These are phyloP conservation scores for Colletotrichum sp. DNA, from an alignment of 2,329 filamentous ascomycete genomes.

Conservation along the genomic window DNA sequence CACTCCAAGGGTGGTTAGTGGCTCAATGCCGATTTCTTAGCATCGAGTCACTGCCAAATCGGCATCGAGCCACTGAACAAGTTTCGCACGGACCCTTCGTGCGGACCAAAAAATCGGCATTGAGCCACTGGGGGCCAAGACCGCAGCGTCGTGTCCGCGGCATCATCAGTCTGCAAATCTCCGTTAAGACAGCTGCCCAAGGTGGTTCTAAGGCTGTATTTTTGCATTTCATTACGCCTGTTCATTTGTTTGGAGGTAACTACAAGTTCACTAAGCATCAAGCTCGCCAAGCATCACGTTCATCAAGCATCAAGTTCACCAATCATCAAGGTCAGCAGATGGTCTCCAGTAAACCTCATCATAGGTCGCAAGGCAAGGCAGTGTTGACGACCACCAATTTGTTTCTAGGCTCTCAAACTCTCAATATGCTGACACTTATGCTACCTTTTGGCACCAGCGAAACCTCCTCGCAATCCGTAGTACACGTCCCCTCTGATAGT, in stretches of 20 bases:
- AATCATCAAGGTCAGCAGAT: background rate
- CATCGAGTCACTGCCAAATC: too few relatives aligned
- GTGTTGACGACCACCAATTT: rapidly evolving
- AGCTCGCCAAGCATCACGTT: background rate
- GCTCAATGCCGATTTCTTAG: background rate
- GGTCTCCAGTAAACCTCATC: background rate
- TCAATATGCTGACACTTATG: background rate
- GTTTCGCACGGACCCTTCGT: too few relatives aligned
- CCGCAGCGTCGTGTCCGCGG: background rate
- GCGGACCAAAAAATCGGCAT: too few relatives aligned
- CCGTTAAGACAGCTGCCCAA: background rate
- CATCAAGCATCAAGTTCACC: background rate
- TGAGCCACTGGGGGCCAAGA: background rate
- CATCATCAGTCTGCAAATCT: background rate
- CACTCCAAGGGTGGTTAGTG: background rate
- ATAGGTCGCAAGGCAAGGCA: background rate
- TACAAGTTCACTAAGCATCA: background rate
- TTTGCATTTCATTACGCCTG: background rate
- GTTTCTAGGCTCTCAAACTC: background rate
- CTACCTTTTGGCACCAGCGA: background rate
- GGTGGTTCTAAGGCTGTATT: background rate
- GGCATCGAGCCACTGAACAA: background rate
- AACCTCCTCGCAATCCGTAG: background rate
- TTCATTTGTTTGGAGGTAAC: background rate
- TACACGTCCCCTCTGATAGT: background rate